These are phyloP conservation scores for Nakaseomyces kungkrabaensis DNA, from an alignment of 1,139 yeast genomes.

Conservation along the genomic window DNA sequence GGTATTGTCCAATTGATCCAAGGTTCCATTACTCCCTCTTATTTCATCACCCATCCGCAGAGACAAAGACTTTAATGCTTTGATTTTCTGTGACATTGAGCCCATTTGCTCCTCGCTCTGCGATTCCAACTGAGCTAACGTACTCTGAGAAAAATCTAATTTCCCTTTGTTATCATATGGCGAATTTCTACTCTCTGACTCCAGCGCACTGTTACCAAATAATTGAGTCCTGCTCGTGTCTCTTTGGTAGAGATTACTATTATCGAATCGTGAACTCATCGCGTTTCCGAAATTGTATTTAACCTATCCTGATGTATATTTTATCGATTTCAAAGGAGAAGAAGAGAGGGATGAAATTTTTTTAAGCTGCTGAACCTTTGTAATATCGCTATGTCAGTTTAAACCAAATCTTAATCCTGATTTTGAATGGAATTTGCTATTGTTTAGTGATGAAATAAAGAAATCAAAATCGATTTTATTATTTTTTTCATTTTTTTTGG, in stretches of 20 bases:
- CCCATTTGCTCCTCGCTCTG: conserved; percentile 75
- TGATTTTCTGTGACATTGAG: conserved; percentile 59
- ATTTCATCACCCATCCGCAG: conserved; percentile 77
- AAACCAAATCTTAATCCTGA: no score
- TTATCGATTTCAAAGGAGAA: no score
- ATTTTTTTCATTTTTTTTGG: no score
- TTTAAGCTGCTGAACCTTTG: no score
- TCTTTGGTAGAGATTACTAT: conserved; percentile 19
- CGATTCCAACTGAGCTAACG: conserved; percentile 63
- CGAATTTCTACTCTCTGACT: conserved; percentile 14
- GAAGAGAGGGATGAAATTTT: no score
- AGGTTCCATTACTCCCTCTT: conserved; percentile 55
- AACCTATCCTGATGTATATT: background rate
- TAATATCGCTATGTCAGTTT: no score
- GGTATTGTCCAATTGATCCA: conserved; percentile 45
- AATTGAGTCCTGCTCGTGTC: conserved; percentile 27
- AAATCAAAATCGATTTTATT: no score
- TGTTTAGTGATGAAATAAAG: no score
- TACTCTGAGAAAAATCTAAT: conserved; percentile 35
- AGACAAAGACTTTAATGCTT: conserved; percentile 61
- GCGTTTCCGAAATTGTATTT: background rate
- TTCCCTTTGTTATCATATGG: conserved; percentile 17
- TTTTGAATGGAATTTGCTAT: no score
- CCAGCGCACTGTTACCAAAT: conserved; percentile 22
- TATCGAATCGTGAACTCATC: conserved; percentile 6